A percentile compares a stretch with the other conserved stretches of the same genome.
Conservation (phyloP, 805 yeast genomes). For the Candida argentea region DNA sequence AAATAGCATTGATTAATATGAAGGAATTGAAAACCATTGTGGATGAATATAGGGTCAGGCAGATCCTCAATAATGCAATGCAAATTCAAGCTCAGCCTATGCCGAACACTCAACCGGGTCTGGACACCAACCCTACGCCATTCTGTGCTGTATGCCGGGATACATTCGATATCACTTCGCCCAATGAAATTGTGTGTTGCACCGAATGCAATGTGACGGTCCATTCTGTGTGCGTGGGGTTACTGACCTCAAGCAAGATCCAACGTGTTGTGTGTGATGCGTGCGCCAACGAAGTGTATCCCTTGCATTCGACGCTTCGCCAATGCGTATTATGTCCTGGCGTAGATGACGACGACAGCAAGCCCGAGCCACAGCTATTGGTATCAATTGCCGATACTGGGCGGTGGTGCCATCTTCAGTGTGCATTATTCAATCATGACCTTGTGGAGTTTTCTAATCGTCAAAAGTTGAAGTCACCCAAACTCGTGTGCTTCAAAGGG, state of each 20-base stretch:
- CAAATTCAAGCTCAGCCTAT: conserved; percentile 10
- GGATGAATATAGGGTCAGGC: conserved; percentile 10
- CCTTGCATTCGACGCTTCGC: conserved; percentile 45
- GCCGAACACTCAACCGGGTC: conserved; percentile 8
- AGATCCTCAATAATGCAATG: conserved; percentile 18
- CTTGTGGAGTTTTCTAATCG: conserved; percentile 12
- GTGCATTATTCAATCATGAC: conserved; percentile 50
- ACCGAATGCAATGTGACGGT: conserved; percentile 57
- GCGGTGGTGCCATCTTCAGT: conserved; percentile 69
- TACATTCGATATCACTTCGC: conserved; percentile 9
- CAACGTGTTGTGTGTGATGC: conserved; percentile 48
- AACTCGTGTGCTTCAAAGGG: neutral
- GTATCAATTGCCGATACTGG: conserved; percentile 54
- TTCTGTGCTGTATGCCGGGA: conserved; percentile 53
- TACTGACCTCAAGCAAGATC: conserved; percentile 8
- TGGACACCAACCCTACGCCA: conserved; percentile 8
- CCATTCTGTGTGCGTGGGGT: conserved; percentile 65
- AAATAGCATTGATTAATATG: too few relatives aligned
- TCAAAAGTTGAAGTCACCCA: neutral
- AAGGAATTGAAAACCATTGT: conserved; percentile 9
- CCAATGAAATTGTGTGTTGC: conserved; percentile 42
- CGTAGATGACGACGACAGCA: too few relatives aligned
- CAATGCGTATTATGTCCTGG: conserved; percentile 54
- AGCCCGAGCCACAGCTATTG: conserved; percentile 56
- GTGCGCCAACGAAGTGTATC: conserved; percentile 62